Base-by-base conservation (phyloP, 2,329 filamentous ascomycete species). In the Botrytis squamosa region DNA sequence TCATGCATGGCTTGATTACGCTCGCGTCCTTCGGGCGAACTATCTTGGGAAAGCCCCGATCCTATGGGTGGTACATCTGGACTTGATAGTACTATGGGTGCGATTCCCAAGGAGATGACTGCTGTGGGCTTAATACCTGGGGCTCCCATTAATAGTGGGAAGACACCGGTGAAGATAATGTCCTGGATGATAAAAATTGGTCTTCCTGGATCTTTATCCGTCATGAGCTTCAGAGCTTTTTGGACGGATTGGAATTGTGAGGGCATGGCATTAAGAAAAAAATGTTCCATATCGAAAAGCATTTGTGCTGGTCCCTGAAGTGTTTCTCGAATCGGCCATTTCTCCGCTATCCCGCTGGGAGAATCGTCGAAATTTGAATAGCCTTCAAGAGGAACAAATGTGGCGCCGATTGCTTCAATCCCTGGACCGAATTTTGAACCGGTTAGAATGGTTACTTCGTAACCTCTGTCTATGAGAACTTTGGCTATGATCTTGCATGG, bases 401-500 rank as follows among this genome's bases (percentile, higher is more conserved):
- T 79, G 6, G 83, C 83, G 0, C 85, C 85, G 4, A 81, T 80
- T 2, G 75, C 76, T 66, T 81, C 80, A 66, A 85, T 78, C 16
- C 79, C 73, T 6, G 77, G 71, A 65, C 83, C 78, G 75, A 82
- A 85, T 16, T 80, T 74, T 0, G 79, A 75, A 1, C 82, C 83
- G 7, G 80, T 80, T n/a, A 86, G 80, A 75, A 85, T 84, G 3
- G 82, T 83, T 5, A 85, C 78, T 6, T 82, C 78, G 70, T 84
- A 86, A 4, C 84, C 85, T 4, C 81, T 78, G 5, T 77, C 75
- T 16, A 83, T 76, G 12, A 78, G 76, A 5, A 65, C 44, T 52
- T 75, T 70, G 25, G 74, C 75, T 22, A 76, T 74, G 22, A 59
- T 60, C 16, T 60, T 65, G 33, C 76, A 42, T 8, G 76, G 74